Base-by-base conservation (phyloP, 257 asterid species). In the Jacaranda mimosifolia region DNA sequence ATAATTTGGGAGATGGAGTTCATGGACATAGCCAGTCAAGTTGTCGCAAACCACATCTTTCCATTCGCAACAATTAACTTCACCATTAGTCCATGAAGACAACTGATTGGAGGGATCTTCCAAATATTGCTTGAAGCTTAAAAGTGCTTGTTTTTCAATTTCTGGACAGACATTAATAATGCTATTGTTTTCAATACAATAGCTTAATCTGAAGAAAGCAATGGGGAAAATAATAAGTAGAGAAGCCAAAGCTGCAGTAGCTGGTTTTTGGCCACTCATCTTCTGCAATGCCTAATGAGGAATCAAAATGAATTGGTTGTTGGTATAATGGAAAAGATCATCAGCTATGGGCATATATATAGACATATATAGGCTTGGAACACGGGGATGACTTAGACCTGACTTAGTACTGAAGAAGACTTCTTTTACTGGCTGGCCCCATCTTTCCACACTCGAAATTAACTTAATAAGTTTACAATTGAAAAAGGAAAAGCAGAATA, bases 1-100 rank as follows among this genome's bases (percentile, higher is more conserved):
- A 19, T 36, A 3, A 32, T 57, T 56, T 52, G 3, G 70, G 15
- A 79, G 75, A 48, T 6, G 38, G 18, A 79, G 74, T 4, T 72
- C 42, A 14, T 15, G 38, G 12, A 72, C 83, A 18, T 79, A 74
- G 35, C 58, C 66, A 2, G 79, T 72, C 4, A 18, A 0, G 32
- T 67, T 68, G 74, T 39, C 32, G 83, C 85, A 82, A 40, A 74
- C 63, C 6, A 77, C 74, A 2, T 83, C 77, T 70, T 77, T 43
- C 83, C 85, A 77, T 1, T 42, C 73, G 73, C 86, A 82, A 12
- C 86, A 82, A 63, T 58, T 55, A 11, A 59, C 43, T 21, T 74
- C 56, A 43, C 3, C 11, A 40, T 3, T 14, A 40, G 39, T 72
- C 86, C 86, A 83, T 1, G 86, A 76, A 26, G 82, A 76, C 1